Evolutionary conservation across 768 basidiomycete species (phyloP), one percentile per base, ranked within the genome.

Genomic region (Lentinula lateritia): DNA sequence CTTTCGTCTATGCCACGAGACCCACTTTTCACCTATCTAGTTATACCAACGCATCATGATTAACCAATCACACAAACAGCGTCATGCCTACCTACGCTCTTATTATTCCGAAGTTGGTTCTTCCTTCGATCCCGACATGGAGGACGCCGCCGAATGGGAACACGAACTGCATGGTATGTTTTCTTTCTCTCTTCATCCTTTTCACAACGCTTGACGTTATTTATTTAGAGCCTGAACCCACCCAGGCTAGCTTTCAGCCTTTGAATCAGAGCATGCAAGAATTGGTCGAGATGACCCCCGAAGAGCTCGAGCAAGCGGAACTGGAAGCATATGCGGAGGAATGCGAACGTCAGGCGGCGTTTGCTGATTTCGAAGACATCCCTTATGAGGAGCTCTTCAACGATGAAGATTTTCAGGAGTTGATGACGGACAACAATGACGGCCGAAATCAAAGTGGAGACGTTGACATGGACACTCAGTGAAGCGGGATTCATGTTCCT

Each of bases 41-140:
- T 76, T 91, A 16, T 90, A 88, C 67, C 76, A 80, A 43, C 80
- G 89, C 53, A 87, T 91, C 34, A 76, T 91, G 71, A 75, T 77
- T 6, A 84, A 81, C 67, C 73, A 82, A 12, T 78, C 76, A 36
- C 75, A 78, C 10, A 85, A 80, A 66, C 69, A 74, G 16, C 74
- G 69, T 2, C 82, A 89, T 67, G 70, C 77, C 2, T 89, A 86
- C 65, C 79, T 82, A 8, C 68, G 88, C 2, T 90, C 88, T 1
- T 91, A 87, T 62, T 79, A 82, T 32, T 68, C 74, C 16, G 88
- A 90, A 61, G 88, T 91, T 3, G 89, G 89, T 5, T 89, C 88
- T 15, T 90, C 89, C 0, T 83, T 89, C 61, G 89, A 91, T 68
- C 89, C 89, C 5, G 83, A 84, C 68, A 72, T 89, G 67, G 87